phyloP scores from a whole-genome alignment of 2,329 filamentous ascomycete genomes.

The Trichothecium roseum region DNA sequence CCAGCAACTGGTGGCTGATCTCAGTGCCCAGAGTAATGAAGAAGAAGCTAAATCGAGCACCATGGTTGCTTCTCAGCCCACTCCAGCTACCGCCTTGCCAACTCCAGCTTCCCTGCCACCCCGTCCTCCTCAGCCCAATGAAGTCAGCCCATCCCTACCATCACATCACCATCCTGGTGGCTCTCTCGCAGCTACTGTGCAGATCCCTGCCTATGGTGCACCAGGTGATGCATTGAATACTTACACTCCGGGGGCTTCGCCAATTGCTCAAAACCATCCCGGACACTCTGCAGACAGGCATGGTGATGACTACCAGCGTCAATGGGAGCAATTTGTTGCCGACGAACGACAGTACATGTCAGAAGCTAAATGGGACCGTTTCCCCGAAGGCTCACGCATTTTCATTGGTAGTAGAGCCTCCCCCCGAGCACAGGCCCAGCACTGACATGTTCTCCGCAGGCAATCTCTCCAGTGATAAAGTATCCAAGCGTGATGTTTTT shows the following conservation, averaged over 20 bases:
- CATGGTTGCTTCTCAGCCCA: constrained; percentile 14
- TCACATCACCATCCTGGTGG: constrained; percentile 24
- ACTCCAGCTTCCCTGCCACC: constrained; percentile 34
- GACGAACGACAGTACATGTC: constrained; percentile 67
- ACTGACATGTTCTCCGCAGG: constrained; percentile 39
- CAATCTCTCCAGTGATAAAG: constrained; percentile 85
- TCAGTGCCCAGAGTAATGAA: constrained; percentile 20
- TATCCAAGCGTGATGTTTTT: constrained; percentile 89
- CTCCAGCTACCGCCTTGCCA: constrained; percentile 21
- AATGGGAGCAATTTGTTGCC: constrained; percentile 62
- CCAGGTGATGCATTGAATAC: neutral
- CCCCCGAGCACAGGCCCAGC: constrained; percentile 14
- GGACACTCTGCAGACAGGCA: constrained; percentile 18
- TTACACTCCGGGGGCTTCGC: neutral
- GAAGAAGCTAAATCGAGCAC: constrained; percentile 10
- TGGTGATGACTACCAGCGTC: constrained; percentile 42
- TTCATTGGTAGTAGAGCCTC: constrained; percentile 58
- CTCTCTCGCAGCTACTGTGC: constrained; percentile 5
- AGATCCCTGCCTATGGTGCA: neutral
- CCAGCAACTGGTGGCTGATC: constrained; percentile 29
- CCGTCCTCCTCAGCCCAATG: constrained; percentile 31
- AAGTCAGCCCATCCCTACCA: constrained; percentile 23
- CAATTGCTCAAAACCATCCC: constrained; percentile 13
- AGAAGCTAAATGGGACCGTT: constrained; percentile 72
- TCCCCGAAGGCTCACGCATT: constrained; percentile 65